Conservation (phyloP, 768 basidiomycete genomes). For the Sarcodon aspratus region DNA sequence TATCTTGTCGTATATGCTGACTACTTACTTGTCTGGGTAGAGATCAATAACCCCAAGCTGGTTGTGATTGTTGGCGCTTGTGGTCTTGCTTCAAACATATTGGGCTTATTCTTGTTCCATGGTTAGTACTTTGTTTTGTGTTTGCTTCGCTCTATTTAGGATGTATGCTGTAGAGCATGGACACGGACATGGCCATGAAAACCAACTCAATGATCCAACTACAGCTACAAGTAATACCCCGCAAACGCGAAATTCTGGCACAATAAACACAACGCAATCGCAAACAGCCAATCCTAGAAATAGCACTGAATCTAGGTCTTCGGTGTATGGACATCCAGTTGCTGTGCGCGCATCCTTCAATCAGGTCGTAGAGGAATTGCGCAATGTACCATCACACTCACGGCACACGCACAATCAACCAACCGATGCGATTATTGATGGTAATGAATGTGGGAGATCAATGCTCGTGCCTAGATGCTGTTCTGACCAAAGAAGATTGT, state of each 20-base stretch:
- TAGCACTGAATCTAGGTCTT: slow-evolving; percentile 37
- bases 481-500: no score
- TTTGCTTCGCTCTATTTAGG: neutral
- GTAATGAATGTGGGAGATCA: no score
- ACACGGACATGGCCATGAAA: slow-evolving; percentile 38
- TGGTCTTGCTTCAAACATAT: slow-evolving; percentile 83
- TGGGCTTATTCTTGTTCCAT: slow-evolving; percentile 92
- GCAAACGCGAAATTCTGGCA: no score
- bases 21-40: slow-evolving; percentile 27
- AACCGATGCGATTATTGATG: no score
- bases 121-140: slow-evolving; percentile 36
- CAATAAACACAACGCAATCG: no score
- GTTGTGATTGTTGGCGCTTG: slow-evolving; percentile 85
- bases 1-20: neutral
- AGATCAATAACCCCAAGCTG: slow-evolving; percentile 81
- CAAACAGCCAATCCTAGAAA: slow-evolving; percentile 11
- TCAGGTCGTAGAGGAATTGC: slow-evolving; percentile 79
- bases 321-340: slow-evolving; percentile 64
- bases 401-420: no score
- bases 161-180: slow-evolving; percentile 40
- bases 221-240: no score
- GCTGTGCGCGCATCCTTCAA: slow-evolving; percentile 64
- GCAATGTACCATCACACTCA: slow-evolving; percentile 36
- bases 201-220: no score
- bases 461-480: no score